Conservation (phyloP, 164 flowering plant genomes). For the Vitis cinerea region DNA sequence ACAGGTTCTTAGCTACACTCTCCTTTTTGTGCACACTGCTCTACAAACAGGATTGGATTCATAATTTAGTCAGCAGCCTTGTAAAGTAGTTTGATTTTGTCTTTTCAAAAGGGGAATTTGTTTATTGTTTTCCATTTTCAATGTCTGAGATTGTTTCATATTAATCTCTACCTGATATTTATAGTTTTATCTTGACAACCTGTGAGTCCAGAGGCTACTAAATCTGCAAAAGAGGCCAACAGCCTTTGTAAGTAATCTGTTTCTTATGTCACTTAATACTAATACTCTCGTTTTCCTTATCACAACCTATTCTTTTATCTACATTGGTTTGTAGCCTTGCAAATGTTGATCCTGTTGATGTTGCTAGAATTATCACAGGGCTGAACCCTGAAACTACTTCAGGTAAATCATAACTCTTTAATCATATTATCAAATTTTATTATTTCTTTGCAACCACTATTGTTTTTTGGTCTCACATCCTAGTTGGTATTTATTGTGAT, state of each 20-base stretch:
- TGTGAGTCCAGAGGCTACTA: conserved; percentile 79
- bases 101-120: background rate
- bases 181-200: conserved; percentile 13
- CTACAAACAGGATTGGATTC: conserved; percentile 73
- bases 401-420: conserved; percentile 38
- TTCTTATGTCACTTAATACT: background rate
- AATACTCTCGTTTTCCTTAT: background rate
- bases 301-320: conserved; percentile 8
- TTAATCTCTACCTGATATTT: background rate
- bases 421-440: too few species aligned
- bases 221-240: conserved; percentile 77
- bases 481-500: too few species aligned
- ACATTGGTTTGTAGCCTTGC: conserved; percentile 65
- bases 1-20: conserved; percentile 80
- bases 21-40: conserved; percentile 95
- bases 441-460: too few species aligned
- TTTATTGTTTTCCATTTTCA: background rate
- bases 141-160: conserved; percentile 22
- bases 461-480: too few species aligned
- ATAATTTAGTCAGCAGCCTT: background rate
- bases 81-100: background rate
- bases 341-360: conserved; percentile 94
- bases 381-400: conserved; percentile 93
- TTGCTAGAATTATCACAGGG: conserved; percentile 75
- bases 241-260: conserved; percentile 76